Conservation (phyloP, 768 basidiomycete genomes). For the Russula abietina region DNA sequence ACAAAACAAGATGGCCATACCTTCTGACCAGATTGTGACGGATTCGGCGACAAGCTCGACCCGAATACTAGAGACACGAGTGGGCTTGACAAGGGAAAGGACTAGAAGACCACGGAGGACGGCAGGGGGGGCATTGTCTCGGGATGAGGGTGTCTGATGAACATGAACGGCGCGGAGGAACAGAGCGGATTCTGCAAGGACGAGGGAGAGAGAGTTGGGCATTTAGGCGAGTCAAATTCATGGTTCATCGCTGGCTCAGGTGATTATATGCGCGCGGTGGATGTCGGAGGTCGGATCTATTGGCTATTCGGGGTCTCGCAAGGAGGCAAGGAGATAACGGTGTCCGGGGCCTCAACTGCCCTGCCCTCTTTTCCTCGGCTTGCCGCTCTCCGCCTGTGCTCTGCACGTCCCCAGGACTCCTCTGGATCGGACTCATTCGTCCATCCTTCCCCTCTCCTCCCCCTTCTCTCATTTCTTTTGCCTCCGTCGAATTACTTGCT, state of each 20-base stretch:
- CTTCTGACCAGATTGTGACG: constrained; percentile 78
- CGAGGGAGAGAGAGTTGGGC: constrained; percentile 34
- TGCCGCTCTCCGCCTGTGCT: neutral
- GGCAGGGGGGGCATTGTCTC: constrained; percentile 42
- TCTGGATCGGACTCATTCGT: constrained; percentile 25
- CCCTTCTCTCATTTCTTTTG: constrained; percentile 8
- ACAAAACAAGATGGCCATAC: constrained; percentile 37
- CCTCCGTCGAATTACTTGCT: constrained; percentile 25
- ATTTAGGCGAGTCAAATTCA: neutral
- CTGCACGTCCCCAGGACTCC: constrained; percentile 24
- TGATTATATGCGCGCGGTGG: neutral
- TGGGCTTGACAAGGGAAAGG: constrained; percentile 65
- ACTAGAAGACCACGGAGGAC: constrained; percentile 62
- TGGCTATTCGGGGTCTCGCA: neutral
- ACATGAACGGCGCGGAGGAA: constrained; percentile 42
- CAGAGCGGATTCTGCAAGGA: constrained; percentile 50
- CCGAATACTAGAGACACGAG: constrained; percentile 79
- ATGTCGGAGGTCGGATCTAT: neutral
- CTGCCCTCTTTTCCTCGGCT: neutral
- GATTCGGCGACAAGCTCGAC: constrained; percentile 70
- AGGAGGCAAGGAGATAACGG: neutral
- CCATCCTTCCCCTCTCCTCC: constrained; percentile 17
- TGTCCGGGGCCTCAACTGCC: neutral
- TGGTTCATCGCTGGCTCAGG: neutral
- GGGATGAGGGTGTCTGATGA: constrained; percentile 29